Percentiles rank a stretch among this genome's conserved stretches.
Conservation (phyloP, 495 filamentous ascomycete genomes). For the Viridothelium virens region DNA sequence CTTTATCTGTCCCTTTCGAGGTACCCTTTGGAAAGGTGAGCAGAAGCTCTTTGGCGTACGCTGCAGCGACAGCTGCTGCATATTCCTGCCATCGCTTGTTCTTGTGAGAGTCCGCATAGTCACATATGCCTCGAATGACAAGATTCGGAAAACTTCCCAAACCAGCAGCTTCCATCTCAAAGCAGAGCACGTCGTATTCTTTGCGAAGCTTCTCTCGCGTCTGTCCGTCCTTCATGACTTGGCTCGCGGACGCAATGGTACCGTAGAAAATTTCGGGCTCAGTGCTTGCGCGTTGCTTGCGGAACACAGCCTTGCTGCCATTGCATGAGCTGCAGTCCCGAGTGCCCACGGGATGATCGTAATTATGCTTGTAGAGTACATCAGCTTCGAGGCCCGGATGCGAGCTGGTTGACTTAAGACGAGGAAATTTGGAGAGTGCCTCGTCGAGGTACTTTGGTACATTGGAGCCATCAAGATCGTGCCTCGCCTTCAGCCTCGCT, state of each 20-base stretch:
- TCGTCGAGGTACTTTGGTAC: neutral
- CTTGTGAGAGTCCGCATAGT: slow-evolving; percentile 29
- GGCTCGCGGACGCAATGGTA: slow-evolving; percentile 35
- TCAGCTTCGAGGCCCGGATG: slow-evolving; percentile 9
- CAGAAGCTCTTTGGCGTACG: slow-evolving; percentile 25
- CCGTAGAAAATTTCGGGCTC: slow-evolving; percentile 31
- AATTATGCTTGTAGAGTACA: slow-evolving; percentile 12
- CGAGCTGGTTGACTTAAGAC: neutral
- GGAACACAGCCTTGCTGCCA: neutral
- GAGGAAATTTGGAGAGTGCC: neutral
- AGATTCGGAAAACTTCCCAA: slow-evolving; percentile 25
- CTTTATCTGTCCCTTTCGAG: too few relatives aligned
- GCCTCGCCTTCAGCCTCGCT: slow-evolving; percentile 9
- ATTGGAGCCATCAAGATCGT: neutral
- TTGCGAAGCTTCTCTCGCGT: slow-evolving; percentile 17
- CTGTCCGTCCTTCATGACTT: slow-evolving; percentile 30
- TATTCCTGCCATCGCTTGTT: slow-evolving; percentile 23
- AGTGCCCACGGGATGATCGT: slow-evolving; percentile 5
- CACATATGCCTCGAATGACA: slow-evolving; percentile 28
- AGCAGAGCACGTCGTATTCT: slow-evolving; percentile 19
- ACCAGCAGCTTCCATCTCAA: slow-evolving; percentile 30
- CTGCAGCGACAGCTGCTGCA: slow-evolving; percentile 23
- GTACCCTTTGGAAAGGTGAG: too few relatives aligned
- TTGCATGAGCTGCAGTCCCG: slow-evolving; percentile 8
- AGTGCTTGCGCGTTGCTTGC: neutral